phyloP scores from a whole-genome alignment of 495 filamentous ascomycete genomes.

The Penicillium macrosclerotiorum region DNA sequence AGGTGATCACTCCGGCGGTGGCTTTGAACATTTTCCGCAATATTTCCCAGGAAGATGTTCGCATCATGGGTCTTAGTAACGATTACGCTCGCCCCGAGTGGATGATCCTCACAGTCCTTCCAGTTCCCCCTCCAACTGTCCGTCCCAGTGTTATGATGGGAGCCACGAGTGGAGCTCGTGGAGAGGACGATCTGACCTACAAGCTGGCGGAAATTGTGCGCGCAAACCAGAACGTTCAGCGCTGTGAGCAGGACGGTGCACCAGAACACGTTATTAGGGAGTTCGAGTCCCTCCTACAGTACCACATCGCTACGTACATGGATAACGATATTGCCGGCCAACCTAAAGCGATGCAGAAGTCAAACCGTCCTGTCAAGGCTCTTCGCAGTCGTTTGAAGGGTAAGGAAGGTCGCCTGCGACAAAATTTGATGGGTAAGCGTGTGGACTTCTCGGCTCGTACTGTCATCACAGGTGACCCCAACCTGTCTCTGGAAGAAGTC shows the following conservation, averaged over 20 bases:
- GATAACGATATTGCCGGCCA: constrained; percentile 98
- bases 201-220: constrained; percentile 98
- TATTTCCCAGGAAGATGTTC: constrained; percentile 75
- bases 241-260: constrained; percentile 83
- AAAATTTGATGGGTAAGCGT: constrained; percentile 99
- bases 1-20: constrained; percentile 75
- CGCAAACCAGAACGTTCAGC: constrained; percentile 89
- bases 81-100: constrained; percentile 95
- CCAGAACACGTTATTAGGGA: constrained; percentile 85
- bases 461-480: constrained; percentile 97
- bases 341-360: constrained; percentile 94
- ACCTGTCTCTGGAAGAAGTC: constrained; percentile 92
- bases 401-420: constrained; percentile 94
- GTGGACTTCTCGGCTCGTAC: constrained; percentile 99
- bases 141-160: constrained; percentile 93
- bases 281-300: constrained; percentile 90
- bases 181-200: constrained; percentile 98
- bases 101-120: constrained; percentile 95
- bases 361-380: constrained; percentile 90
- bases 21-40: constrained; percentile 81
- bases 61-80: constrained; percentile 84
- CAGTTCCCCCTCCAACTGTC: constrained; percentile 92
- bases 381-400: constrained; percentile 96
- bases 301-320: constrained; percentile 98
- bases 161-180: constrained; percentile 79